A percentile compares a stretch with the other conserved stretches of the same genome.
phyloP scores from a whole-genome alignment of 495 filamentous ascomycete species.

The Daldinia grandis region DNA sequence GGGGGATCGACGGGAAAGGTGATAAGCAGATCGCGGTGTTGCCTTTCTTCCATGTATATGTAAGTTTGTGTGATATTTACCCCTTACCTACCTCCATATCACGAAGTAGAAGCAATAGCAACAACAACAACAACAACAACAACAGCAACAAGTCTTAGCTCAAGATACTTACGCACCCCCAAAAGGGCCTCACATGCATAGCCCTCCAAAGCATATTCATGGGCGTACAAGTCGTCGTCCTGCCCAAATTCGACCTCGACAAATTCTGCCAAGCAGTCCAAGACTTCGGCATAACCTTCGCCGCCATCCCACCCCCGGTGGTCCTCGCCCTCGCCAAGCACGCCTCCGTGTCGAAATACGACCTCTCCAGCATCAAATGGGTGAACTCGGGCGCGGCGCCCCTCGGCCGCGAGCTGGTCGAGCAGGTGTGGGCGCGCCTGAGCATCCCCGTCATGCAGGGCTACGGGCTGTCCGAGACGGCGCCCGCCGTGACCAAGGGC shows the following conservation, averaged over 20 bases:
- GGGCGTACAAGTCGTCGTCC: conserved; percentile 76
- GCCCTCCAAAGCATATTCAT: conserved; percentile 60
- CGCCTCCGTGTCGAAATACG: conserved; percentile 77
- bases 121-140: too few species aligned
- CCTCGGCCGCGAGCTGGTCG: conserved; percentile 81
- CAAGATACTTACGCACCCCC: neutral
- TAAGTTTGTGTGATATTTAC: conserved; percentile 47
- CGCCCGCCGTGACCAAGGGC: conserved; percentile 64
- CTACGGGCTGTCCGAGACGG: conserved; percentile 65
- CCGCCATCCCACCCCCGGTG: conserved; percentile 86
- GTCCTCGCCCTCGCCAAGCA: conserved; percentile 82
- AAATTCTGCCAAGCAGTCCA: conserved; percentile 80
- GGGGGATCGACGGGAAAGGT: conserved; percentile 68
- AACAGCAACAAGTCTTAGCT: too few species aligned
- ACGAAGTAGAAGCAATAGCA: neutral
- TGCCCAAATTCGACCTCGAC: conserved; percentile 85
- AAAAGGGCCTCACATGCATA: conserved; percentile 50
- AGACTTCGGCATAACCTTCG: conserved; percentile 75
- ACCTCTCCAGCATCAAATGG: conserved; percentile 81
- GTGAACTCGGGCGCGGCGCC: conserved; percentile 92
- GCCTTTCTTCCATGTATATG: conserved; percentile 95
- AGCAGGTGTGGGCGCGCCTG: conserved; percentile 77
- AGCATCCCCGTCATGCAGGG: conserved; percentile 74
- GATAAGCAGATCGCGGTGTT: conserved; percentile 81
- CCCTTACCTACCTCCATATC: neutral